A percentile compares a stretch with the other conserved stretches of the same genome.
Evolutionary conservation across 495 filamentous ascomycete genomes (phyloP).

Genomic region (Jackrogersella minutella): DNA sequence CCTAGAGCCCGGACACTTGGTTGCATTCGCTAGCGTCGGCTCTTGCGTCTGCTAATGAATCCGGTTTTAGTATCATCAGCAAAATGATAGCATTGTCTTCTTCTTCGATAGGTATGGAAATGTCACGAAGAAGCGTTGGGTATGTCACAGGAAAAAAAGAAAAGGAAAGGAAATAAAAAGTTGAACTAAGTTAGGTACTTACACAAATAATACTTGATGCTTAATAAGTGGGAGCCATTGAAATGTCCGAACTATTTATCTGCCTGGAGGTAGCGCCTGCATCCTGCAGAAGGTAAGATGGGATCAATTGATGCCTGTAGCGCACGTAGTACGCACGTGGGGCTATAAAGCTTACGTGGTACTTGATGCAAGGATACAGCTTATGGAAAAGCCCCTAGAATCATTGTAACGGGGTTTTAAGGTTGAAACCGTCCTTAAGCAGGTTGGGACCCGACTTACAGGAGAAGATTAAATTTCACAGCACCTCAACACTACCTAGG

Average conservation of each 20-base stretch:
- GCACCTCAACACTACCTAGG: not conserved
- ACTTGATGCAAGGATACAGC: not conserved
- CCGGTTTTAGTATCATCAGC: not conserved
- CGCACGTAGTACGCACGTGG: not conserved
- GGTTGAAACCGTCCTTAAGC: too few relatives aligned
- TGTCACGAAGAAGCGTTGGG: too few relatives aligned
- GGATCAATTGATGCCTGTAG: not conserved
- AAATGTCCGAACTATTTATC: too few relatives aligned
- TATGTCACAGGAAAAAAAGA: not conserved
- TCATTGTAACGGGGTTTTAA: not conserved
- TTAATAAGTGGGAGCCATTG: not conserved
- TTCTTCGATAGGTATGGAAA: not conserved
- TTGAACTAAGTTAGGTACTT: not conserved
- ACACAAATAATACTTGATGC: not conserved
- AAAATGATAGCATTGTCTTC: not conserved
- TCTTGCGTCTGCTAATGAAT: slow-evolving; percentile 4
- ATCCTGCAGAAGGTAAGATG: too few relatives aligned
- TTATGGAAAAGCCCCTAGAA: not conserved
- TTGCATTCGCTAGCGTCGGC: slow-evolving; percentile 20
- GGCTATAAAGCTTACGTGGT: not conserved
- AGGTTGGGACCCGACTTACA: too few relatives aligned
- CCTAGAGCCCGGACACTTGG: slow-evolving; percentile 13
- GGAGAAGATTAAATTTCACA: not conserved
- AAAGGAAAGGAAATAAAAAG: not conserved
- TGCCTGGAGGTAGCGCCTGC: too few relatives aligned